These are phyloP conservation scores for Diaporthe vexans DNA, from an alignment of 2,329 filamentous ascomycete genomes.

Conservation along the genomic window DNA sequence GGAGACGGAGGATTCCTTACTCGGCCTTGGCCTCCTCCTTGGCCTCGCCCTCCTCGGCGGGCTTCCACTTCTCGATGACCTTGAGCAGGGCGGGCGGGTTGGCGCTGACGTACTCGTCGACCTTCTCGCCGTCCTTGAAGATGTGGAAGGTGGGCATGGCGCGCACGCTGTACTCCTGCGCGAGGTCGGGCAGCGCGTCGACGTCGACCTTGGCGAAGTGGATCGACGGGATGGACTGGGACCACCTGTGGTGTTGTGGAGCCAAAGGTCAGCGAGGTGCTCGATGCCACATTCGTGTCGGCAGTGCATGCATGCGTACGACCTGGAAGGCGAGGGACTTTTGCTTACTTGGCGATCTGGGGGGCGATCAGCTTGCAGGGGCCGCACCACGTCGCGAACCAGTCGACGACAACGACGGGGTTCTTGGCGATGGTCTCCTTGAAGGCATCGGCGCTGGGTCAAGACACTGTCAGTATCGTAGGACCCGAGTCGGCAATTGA, in stretches of 20 bases:
- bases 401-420: slow-evolving; percentile 82
- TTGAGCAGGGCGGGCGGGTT: slow-evolving; percentile 77
- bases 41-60: slow-evolving; percentile 34
- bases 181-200: slow-evolving; percentile 82
- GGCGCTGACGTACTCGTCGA: slow-evolving; percentile 82
- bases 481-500: background rate
- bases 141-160: slow-evolving; percentile 94
- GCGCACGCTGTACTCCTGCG: slow-evolving; percentile 82
- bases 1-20: slow-evolving; percentile 24
- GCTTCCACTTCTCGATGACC: slow-evolving; percentile 50
- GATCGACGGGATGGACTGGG: slow-evolving; percentile 65
- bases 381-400: slow-evolving; percentile 91
- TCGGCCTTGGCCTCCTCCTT: slow-evolving; percentile 38
- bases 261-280: background rate
- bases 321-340: slow-evolving; percentile 38
- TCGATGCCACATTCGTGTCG: background rate
- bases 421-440: slow-evolving; percentile 55
- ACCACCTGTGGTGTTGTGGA: slow-evolving; percentile 62
- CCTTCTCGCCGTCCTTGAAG: slow-evolving; percentile 84
- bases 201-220: slow-evolving; percentile 94
- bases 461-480: slow-evolving; percentile 10
- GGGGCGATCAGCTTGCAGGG: slow-evolving; percentile 95
- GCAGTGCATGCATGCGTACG: background rate
- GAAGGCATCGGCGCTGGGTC: slow-evolving; percentile 46
- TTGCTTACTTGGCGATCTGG: slow-evolving; percentile 73